Evolutionary conservation across 306 rosid genomes (phyloP), one percentile per base, ranked within the genome.

Genomic region (Hippophae gyantsensis): DNA sequence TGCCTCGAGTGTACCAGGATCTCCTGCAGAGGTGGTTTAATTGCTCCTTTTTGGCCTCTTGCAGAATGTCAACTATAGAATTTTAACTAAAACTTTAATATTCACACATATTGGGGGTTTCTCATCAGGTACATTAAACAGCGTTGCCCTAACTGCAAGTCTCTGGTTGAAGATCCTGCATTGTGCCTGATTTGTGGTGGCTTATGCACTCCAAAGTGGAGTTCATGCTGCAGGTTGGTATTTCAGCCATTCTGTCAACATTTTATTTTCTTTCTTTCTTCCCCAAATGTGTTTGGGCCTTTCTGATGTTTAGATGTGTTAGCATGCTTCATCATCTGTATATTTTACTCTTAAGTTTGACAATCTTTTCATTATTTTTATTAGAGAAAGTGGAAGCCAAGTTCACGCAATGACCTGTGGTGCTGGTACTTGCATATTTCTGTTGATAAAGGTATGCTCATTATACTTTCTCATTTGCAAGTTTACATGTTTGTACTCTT

Each of bases 141-240:
- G 74, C 72, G 76, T 12, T 93, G 99, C 69, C 76, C 65, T 54
- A 85, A 69, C 52, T 93, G 99, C 76, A 77, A 88, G 53, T 9
- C 77, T 63, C 57, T 64, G 56, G 74, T 84, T 60, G 85, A 84
- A 9, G 99, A 93, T 27, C 97, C 96, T 44, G 99, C 90, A 14
- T 72, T 88, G 73, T 93, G 99, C 85, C 78, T 93, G 62, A 75
- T 93, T 60, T 93, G 99, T 72, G 99, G 95, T 65, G 82, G 79
- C 77, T 65, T 93, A 75, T 93, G 99, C 76, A 78, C 86, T 60
- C 90, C 95, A 54, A 88, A 72, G 73, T 82, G 94, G 99, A 93
- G 84, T 72, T 13, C 88, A 23, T 93, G 99, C 82, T 93, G 99
- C 99, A 82, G 85, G 99, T 93, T 70, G 60, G 47, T 76, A 54